These are phyloP conservation scores for Yarrowia sp. DNA, from an alignment of 805 yeast species.

Conservation along the genomic window DNA sequence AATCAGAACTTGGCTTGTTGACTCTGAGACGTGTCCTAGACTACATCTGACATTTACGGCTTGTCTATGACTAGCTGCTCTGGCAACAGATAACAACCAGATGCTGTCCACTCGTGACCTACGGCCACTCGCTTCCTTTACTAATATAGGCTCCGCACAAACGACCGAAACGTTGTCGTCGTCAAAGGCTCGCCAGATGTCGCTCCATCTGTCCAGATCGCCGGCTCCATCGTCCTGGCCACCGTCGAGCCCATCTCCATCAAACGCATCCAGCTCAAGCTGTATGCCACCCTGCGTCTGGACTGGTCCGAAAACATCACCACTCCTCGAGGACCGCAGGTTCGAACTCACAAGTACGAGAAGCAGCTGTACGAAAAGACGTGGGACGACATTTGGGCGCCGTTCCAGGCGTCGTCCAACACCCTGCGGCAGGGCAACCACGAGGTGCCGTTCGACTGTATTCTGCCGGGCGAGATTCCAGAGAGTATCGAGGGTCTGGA, in stretches of 20 bases:
- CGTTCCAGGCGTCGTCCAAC: conserved; percentile 27
- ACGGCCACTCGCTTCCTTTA: neutral
- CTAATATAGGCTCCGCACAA: conserved; percentile 59
- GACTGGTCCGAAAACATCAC: conserved; percentile 63
- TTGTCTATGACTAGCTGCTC: no score
- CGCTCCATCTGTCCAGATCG: conserved; percentile 75
- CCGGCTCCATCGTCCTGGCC: conserved; percentile 80
- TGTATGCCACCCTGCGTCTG: conserved; percentile 71
- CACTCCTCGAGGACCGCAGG: conserved; percentile 20
- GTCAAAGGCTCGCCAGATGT: conserved; percentile 79
- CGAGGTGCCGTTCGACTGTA: conserved; percentile 85
- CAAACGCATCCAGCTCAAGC: conserved; percentile 65
- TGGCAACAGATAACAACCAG: no score
- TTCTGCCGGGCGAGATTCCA: conserved; percentile 81
- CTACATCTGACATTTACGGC: no score
- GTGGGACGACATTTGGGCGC: conserved; percentile 42
- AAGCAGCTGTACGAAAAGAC: conserved; percentile 19
- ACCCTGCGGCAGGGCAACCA: conserved; percentile 66
- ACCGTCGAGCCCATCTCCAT: conserved; percentile 77
- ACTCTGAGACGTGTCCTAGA: no score
- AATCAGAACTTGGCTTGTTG: no score
- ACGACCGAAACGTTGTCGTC: conserved; percentile 79
- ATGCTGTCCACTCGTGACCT: neutral
- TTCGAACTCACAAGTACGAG: conserved; percentile 17
- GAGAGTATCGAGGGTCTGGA: conserved; percentile 92